Conservation (phyloP, 2,329 filamentous ascomycete species). For the Geosmithia putterillii region DNA sequence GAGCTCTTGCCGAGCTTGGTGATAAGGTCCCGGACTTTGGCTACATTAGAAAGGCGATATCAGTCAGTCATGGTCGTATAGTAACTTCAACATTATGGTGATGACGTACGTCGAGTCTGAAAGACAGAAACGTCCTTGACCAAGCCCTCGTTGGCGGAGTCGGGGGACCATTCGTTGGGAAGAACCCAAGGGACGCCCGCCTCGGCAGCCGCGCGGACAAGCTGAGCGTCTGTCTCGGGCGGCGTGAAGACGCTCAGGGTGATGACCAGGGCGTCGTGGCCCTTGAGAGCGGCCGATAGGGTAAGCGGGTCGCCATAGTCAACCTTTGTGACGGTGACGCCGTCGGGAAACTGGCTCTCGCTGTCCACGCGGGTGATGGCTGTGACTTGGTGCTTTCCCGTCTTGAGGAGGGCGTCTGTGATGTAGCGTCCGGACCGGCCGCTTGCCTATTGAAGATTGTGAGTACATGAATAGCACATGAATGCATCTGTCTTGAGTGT, state of each 20-base stretch:
- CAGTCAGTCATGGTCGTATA: no score
- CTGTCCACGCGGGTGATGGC: slow-evolving; percentile 36
- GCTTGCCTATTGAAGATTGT: slow-evolving; percentile 14
- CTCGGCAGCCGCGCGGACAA: slow-evolving; percentile 35
- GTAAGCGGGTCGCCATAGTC: slow-evolving; percentile 28
- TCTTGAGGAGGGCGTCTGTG: slow-evolving; percentile 27
- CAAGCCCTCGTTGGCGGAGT: slow-evolving; percentile 14
- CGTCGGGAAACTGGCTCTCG: slow-evolving; percentile 29
- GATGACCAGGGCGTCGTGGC: slow-evolving; percentile 41
- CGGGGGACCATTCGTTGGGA: slow-evolving; percentile 30
- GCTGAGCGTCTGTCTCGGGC: slow-evolving; percentile 25
- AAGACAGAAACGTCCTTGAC: neutral
- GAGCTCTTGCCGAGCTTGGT: slow-evolving; percentile 10
- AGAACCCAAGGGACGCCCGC: slow-evolving; percentile 38
- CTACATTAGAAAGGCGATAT: neutral
- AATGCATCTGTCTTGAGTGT: no score
- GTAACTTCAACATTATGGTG: no score
- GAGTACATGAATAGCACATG: neutral
- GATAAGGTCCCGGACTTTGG: neutral
- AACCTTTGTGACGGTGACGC: slow-evolving; percentile 25
- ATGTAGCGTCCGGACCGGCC: slow-evolving; percentile 29
- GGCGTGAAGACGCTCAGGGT: slow-evolving; percentile 28
- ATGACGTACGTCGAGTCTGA: slow-evolving; percentile 15
- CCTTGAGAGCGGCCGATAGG: slow-evolving; percentile 33
- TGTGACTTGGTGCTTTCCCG: slow-evolving; percentile 37